Percentiles rank a stretch among this genome's conserved stretches.
These are phyloP conservation scores for Zymoseptoria pseudotritici DNA, from an alignment of 2,329 filamentous ascomycete species.

Conservation along the genomic window DNA sequence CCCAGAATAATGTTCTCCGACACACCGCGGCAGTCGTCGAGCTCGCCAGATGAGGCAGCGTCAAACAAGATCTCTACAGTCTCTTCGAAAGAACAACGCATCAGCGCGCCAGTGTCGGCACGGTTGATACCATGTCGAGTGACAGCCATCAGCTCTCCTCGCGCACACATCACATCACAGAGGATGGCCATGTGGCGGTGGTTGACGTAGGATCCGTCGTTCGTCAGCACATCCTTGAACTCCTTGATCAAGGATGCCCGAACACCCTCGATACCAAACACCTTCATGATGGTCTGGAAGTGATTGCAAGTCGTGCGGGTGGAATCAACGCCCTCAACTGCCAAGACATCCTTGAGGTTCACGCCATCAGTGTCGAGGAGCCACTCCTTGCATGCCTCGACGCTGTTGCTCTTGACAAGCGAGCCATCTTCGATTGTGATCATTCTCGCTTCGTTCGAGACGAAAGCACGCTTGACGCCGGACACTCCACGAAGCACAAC, in stretches of 20 bases:
- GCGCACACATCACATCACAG: constrained; percentile 95
- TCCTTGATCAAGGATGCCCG: constrained; percentile 81
- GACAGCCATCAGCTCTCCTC: constrained; percentile 88
- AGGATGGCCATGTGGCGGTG: constrained; percentile 92
- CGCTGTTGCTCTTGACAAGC: constrained; percentile 65
- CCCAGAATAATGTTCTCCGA: constrained; percentile 99
- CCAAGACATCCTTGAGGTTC: constrained; percentile 72
- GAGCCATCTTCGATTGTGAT: constrained; percentile 62
- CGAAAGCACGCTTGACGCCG: constrained; percentile 84
- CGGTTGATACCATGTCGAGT: constrained; percentile 98
- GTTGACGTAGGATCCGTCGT: constrained; percentile 99
- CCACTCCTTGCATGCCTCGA: constrained; percentile 79
- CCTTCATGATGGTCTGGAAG: constrained; percentile 86
- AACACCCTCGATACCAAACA: constrained; percentile 93
- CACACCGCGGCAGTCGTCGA: constrained; percentile 96
- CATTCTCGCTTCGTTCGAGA: constrained; percentile 71
- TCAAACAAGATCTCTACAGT: constrained; percentile 97
- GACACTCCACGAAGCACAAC: constrained; percentile 84
- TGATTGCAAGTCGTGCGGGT: constrained; percentile 88
- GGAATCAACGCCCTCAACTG: constrained; percentile 80
- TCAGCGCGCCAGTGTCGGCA: constrained; percentile 92
- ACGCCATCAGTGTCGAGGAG: constrained; percentile 93
- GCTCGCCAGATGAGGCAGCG: constrained; percentile 85
- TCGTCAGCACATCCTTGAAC: constrained; percentile 85
- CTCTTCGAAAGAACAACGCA: constrained; percentile 99